Conservation (phyloP, 2,329 filamentous ascomycete species). For the Diplodia seriata region DNA sequence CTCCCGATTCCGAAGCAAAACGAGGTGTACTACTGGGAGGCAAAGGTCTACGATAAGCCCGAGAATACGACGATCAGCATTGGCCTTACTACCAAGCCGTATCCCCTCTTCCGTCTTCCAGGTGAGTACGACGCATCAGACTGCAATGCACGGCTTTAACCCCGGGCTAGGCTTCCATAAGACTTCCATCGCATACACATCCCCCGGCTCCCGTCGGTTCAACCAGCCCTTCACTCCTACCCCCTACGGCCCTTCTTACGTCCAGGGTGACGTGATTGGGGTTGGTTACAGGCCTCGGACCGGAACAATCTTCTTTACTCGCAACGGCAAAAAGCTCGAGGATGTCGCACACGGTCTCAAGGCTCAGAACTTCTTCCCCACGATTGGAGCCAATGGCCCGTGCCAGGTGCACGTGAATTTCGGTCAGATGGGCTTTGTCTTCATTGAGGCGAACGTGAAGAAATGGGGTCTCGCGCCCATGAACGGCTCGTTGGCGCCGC, state of each 20-base stretch:
- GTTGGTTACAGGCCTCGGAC: slow-evolving; percentile 94
- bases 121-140: slow-evolving; percentile 62
- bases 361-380: slow-evolving; percentile 95
- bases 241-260: slow-evolving; percentile 80
- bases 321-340: slow-evolving; percentile 96
- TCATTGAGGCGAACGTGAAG: slow-evolving; percentile 99
- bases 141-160: slow-evolving; percentile 35
- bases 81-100: slow-evolving; percentile 95
- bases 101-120: slow-evolving; percentile 90
- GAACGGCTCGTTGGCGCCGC: slow-evolving; percentile 92
- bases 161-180: slow-evolving; percentile 78
- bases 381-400: slow-evolving; percentile 93
- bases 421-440: slow-evolving; percentile 96
- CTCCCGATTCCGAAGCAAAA: slow-evolving; percentile 97
- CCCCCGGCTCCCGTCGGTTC: slow-evolving; percentile 82
- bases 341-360: slow-evolving; percentile 94
- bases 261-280: slow-evolving; percentile 94
- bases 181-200: slow-evolving; percentile 89
- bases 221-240: slow-evolving; percentile 89
- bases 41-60: slow-evolving; percentile 97
- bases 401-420: slow-evolving; percentile 96
- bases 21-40: slow-evolving; percentile 99
- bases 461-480: slow-evolving; percentile 98
- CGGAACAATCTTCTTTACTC: slow-evolving; percentile 95
- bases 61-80: slow-evolving; percentile 87